These are phyloP conservation scores for Agrostemma githago DNA, from an alignment of 148 eudicot species.

Conservation along the genomic window DNA sequence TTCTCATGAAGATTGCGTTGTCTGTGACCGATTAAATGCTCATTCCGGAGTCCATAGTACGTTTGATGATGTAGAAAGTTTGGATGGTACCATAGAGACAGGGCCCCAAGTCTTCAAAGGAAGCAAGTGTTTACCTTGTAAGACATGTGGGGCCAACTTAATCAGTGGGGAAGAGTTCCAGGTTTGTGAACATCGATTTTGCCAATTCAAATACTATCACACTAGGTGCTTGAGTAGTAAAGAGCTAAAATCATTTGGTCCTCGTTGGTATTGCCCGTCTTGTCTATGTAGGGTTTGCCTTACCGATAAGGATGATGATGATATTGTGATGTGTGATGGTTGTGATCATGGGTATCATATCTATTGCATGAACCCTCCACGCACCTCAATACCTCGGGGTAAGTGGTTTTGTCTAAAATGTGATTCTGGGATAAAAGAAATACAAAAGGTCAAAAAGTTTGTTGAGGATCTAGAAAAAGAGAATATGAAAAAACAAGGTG, in stretches of 20 bases:
- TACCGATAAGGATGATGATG: constrained; percentile 64
- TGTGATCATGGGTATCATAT: constrained; percentile 91
- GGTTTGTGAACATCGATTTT: constrained; percentile 65
- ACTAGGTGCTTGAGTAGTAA: constrained; percentile 61
- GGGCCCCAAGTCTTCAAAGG: constrained; percentile 36
- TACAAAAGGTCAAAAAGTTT: constrained; percentile 46
- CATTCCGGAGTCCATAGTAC: constrained; percentile 24
- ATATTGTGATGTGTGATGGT: constrained; percentile 79
- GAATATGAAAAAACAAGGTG: constrained; percentile 25
- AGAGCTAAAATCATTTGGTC: constrained; percentile 52
- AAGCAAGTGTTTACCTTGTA: constrained; percentile 37
- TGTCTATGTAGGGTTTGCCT: constrained; percentile 88
- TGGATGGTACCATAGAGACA: constrained; percentile 32
- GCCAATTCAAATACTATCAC: constrained; percentile 69
- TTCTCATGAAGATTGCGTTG: constrained; percentile 68
- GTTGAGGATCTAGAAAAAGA: constrained; percentile 37
- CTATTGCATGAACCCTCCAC: constrained; percentile 83
- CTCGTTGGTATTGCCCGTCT: constrained; percentile 92
- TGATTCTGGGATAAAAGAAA: constrained; percentile 45
- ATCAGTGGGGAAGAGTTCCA: constrained; percentile 38
- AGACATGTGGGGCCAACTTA: constrained; percentile 43
- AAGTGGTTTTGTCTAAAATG: constrained; percentile 87
- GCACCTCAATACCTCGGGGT: constrained; percentile 47
- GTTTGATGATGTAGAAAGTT: constrained; percentile 40
- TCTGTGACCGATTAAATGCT: constrained; percentile 60